Conservation (phyloP, 2,329 filamentous ascomycete genomes). For the Huntiella moniliformis region DNA sequence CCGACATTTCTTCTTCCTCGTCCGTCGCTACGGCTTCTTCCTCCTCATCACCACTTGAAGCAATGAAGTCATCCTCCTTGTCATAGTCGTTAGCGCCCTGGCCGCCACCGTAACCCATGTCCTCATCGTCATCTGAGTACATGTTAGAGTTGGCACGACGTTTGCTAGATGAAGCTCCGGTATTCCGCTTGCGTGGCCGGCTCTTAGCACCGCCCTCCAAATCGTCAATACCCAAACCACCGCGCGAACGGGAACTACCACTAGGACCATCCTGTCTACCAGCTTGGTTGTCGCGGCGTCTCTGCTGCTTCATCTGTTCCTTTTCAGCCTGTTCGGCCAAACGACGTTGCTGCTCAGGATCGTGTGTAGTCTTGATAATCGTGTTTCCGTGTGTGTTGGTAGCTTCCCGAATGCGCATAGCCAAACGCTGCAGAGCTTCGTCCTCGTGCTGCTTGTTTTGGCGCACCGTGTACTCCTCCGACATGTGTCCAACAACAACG, state of each 20-base stretch:
- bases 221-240: slow-evolving; percentile 44
- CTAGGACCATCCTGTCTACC: slow-evolving; percentile 43
- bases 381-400: slow-evolving; percentile 39
- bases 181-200: slow-evolving; percentile 34
- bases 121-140: slow-evolving; percentile 49
- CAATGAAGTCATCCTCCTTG: slow-evolving; percentile 61
- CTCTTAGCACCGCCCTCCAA: slow-evolving; percentile 43
- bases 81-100: slow-evolving; percentile 62
- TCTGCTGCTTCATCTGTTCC: slow-evolving; percentile 47
- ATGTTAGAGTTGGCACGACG: slow-evolving; percentile 40
- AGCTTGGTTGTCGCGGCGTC: slow-evolving; percentile 48
- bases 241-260: slow-evolving; percentile 26
- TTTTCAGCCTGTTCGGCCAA: slow-evolving; percentile 58
- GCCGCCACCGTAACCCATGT: slow-evolving; percentile 39
- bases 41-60: slow-evolving; percentile 54
- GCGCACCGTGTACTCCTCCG: slow-evolving; percentile 49
- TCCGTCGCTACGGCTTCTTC: slow-evolving; percentile 44
- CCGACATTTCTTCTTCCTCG: slow-evolving; percentile 39
- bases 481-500: slow-evolving; percentile 57
- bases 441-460: slow-evolving; percentile 51
- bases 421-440: slow-evolving; percentile 49
- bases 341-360: slow-evolving; percentile 58
- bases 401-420: slow-evolving; percentile 46
- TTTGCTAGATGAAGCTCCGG: slow-evolving; percentile 29
- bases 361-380: slow-evolving; percentile 50